Conservation (phyloP, 2,329 filamentous ascomycete species). For the Diaporthe aspalathi region DNA sequence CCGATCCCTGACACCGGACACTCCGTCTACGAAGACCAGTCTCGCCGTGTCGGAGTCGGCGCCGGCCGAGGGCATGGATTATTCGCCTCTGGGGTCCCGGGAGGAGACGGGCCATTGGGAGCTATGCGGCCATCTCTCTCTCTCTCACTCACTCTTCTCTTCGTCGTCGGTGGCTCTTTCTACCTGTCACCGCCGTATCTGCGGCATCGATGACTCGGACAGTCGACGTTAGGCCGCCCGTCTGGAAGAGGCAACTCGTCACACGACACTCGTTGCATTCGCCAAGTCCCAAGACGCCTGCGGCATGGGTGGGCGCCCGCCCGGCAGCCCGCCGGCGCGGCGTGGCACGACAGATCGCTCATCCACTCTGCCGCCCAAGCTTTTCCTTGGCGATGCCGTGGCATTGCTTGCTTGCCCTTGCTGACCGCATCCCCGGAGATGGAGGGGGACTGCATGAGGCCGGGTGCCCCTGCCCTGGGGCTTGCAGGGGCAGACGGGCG, state of each 20-base stretch:
- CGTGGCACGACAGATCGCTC: too few species aligned
- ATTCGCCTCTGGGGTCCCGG: not conserved
- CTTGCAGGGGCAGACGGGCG: too few species aligned
- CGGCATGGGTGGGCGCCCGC: conserved; percentile 1
- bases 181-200: too few species aligned
- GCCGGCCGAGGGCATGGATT: not conserved
- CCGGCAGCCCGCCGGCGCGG: not conserved
- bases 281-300: conserved; percentile 7
- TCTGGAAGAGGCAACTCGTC: not conserved
- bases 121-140: too few species aligned
- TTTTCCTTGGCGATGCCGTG: too few species aligned
- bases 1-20: not conserved
- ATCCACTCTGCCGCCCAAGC: too few species aligned
- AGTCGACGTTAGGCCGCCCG: not conserved
- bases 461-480: too few species aligned
- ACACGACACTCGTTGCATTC: conserved; percentile 24
- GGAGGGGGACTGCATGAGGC: too few species aligned
- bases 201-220: not conserved
- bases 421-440: too few species aligned
- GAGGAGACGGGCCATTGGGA: too few species aligned
- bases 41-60: conserved; percentile 9
- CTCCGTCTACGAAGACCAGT: not conserved
- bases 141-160: too few species aligned
- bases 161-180: not conserved
- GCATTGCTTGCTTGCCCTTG: too few species aligned